phyloP scores from a whole-genome alignment of 768 basidiomycete genomes.

The Lentinus tigrinus region DNA sequence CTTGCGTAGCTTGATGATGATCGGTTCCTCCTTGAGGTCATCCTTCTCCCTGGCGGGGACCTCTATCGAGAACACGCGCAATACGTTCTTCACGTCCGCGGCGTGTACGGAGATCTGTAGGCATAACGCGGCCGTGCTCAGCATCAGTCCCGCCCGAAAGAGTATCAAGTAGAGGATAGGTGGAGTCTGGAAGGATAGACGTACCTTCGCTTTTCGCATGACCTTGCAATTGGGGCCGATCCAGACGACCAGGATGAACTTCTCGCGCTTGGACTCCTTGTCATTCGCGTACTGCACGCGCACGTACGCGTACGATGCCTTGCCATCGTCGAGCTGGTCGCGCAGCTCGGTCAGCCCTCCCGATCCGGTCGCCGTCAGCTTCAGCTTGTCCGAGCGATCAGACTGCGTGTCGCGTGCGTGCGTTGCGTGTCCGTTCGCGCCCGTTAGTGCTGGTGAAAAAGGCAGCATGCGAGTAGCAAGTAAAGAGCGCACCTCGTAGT shows the following conservation, averaged over 20 bases:
- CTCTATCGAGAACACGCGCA: constrained; percentile 82
- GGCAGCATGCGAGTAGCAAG: too few relatives aligned
- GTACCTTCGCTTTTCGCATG: constrained; percentile 89
- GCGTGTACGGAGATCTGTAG: constrained; percentile 93
- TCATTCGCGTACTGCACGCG: constrained; percentile 85
- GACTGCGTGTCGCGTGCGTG: constrained; percentile 35
- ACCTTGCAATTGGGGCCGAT: constrained; percentile 82
- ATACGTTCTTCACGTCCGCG: constrained; percentile 80
- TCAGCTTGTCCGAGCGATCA: constrained; percentile 80
- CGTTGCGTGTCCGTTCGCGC: neutral
- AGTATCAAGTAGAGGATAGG: neutral
- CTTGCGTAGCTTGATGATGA: constrained; percentile 79
- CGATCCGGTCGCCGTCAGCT: constrained; percentile 73
- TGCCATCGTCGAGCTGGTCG: constrained; percentile 65
- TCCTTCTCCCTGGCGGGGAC: constrained; percentile 81
- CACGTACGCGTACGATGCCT: constrained; percentile 82
- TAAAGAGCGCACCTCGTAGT: constrained; percentile 66
- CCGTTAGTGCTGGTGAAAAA: too few relatives aligned
- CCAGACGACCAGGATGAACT: constrained; percentile 85
- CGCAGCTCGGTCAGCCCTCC: constrained; percentile 80
- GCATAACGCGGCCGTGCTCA: neutral
- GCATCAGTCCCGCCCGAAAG: neutral
- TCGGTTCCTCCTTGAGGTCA: constrained; percentile 86
- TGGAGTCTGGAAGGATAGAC: constrained; percentile 18
- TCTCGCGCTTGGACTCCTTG: constrained; percentile 84